A percentile compares a stretch with the other conserved stretches of the same genome.
These are phyloP conservation scores for Aciculosporium take DNA, from an alignment of 2,329 filamentous ascomycete species.

Conservation along the genomic window DNA sequence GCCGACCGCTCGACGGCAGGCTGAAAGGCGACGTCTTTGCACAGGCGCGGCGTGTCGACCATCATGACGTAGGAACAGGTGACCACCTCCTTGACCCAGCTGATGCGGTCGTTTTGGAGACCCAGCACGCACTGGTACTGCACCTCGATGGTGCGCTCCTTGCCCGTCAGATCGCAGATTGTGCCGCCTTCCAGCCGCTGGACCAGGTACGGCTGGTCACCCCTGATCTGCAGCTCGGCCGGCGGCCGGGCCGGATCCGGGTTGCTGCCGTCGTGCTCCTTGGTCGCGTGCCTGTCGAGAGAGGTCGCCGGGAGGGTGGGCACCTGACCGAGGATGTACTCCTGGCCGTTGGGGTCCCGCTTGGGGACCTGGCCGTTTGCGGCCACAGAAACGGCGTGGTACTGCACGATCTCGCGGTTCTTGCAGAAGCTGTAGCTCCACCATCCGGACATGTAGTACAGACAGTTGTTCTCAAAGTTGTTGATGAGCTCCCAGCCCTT, in stretches of 20 bases:
- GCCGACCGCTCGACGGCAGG: constrained; percentile 66
- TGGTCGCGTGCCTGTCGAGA: constrained; percentile 6
- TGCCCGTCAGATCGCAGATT: constrained; percentile 71
- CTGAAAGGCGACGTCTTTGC: constrained; percentile 72
- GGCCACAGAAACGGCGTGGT: constrained; percentile 61
- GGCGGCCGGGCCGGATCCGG: constrained; percentile 19
- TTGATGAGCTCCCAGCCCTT: constrained; percentile 69
- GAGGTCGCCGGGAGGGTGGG: constrained; percentile 20
- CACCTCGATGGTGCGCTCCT: constrained; percentile 70
- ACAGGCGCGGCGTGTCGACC: constrained; percentile 76
- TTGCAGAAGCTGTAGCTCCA: constrained; percentile 97
- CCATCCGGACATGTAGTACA: constrained; percentile 76
- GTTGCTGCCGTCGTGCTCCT: constrained; percentile 11
- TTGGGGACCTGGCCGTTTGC: constrained; percentile 59
- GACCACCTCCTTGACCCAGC: constrained; percentile 83
- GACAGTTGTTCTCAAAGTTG: constrained; percentile 66
- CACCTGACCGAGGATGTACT: constrained; percentile 59
- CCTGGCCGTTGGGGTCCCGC: constrained; percentile 60
- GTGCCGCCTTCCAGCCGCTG: constrained; percentile 71
- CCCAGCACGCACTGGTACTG: constrained; percentile 69
- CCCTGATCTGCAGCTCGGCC: constrained; percentile 64
- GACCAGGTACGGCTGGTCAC: constrained; percentile 73
- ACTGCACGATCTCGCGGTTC: constrained; percentile 74
- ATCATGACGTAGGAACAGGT: constrained; percentile 92
- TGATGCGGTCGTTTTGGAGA: constrained; percentile 58